These are phyloP conservation scores for Vigna mungo DNA, from an alignment of 306 rosid species.

Conservation along the genomic window DNA sequence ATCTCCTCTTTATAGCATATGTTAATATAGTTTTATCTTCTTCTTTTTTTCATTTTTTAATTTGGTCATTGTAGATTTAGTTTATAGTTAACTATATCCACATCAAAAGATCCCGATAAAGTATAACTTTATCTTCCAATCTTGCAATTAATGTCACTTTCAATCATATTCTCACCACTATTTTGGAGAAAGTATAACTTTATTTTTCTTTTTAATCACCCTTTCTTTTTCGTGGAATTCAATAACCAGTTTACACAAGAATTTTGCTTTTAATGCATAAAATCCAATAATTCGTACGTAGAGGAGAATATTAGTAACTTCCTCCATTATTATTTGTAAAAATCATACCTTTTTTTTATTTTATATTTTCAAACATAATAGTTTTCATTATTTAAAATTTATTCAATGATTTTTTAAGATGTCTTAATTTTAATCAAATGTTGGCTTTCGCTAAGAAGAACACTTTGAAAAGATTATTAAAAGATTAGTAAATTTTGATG, in stretches of 20 bases:
- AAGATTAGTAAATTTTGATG: too few relatives aligned
- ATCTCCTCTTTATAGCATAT: neutral
- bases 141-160: conserved; percentile 11
- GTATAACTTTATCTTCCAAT: neutral
- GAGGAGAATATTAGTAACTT: too few relatives aligned
- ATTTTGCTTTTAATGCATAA: neutral
- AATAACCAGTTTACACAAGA: neutral
- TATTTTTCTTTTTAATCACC: neutral
- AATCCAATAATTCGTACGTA: neutral
- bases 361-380: too few relatives aligned
- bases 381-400: too few relatives aligned
- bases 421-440: too few relatives aligned
- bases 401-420: too few relatives aligned
- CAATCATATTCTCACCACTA: conserved; percentile 9
- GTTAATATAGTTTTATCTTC: neutral
- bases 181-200: conserved; percentile 13
- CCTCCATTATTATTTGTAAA: too few relatives aligned
- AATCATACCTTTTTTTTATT: too few relatives aligned
- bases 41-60: neutral
- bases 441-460: too few relatives aligned
- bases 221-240: neutral
- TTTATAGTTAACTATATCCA: neutral
- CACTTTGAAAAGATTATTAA: too few relatives aligned
- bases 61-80: neutral
- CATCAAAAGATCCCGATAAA: neutral